Evolutionary conservation across 2,329 filamentous ascomycete genomes (phyloP).

Genomic region (Diaporthe ampelina): DNA sequence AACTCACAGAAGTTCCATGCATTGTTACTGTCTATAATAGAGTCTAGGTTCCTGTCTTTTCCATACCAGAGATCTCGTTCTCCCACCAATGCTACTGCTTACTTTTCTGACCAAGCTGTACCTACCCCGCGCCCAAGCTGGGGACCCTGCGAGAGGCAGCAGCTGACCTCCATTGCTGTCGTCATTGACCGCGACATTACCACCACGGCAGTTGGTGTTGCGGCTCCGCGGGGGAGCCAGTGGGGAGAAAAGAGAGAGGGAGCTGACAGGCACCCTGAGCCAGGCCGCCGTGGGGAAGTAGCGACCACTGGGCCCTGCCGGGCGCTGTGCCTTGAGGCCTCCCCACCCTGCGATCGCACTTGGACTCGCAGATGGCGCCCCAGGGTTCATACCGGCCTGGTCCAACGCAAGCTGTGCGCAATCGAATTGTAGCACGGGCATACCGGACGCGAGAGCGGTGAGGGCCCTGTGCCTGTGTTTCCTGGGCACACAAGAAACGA

Average conservation of each 20-base stretch:
- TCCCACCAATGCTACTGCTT: constrained; percentile 12
- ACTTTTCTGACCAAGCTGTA: not conserved
- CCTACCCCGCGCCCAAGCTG: not conserved
- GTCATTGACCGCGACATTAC: constrained; percentile 8
- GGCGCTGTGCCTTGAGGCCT: not conserved
- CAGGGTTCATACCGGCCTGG: not conserved
- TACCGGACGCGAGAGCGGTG: not conserved
- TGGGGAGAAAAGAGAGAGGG: not conserved
- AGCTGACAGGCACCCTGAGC: not conserved
- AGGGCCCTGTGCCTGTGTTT: not conserved
- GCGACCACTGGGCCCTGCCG: not conserved
- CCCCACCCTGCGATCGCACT: constrained; percentile 3
- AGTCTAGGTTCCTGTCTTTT: not conserved
- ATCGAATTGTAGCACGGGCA: not conserved
- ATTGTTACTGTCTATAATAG: constrained; percentile 3
- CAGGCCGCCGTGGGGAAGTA: not conserved
- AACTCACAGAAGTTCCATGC: not conserved
- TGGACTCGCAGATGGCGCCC: not conserved
- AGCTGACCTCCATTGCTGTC: constrained; percentile 1
- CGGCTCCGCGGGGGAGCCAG: not conserved
- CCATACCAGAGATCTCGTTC: constrained; percentile 2
- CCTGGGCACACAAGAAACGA: not conserved
- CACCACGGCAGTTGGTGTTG: constrained; percentile 2
- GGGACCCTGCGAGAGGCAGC: constrained; percentile 18
- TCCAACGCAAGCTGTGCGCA: not conserved